Conservation (phyloP, 495 filamentous ascomycete species). For the Symbiotaphrina buchneri region DNA sequence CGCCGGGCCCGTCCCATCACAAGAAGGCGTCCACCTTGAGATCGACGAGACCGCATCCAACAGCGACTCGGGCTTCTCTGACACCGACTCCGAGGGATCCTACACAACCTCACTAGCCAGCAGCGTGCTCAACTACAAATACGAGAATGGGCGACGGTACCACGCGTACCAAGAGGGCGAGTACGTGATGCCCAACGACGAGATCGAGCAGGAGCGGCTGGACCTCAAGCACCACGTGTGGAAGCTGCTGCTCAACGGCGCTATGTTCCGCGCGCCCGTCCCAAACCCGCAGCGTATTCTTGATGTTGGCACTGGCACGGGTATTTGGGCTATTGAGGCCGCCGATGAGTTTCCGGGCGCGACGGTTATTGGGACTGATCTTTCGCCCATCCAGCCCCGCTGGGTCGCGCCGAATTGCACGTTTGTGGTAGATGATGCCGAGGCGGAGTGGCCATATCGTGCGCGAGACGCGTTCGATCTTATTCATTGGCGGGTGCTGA, state of each 20-base stretch:
- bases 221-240: constrained; percentile 27
- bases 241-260: constrained; percentile 26
- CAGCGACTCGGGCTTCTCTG: no score
- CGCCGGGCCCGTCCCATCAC: no score
- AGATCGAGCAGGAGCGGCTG: constrained; percentile 16
- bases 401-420: constrained; percentile 15
- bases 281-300: constrained; percentile 31
- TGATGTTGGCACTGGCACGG: constrained; percentile 43
- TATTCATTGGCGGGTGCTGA: constrained; percentile 12
- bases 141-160: constrained; percentile 7
- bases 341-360: constrained; percentile 2
- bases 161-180: constrained; percentile 5
- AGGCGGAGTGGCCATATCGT: constrained; percentile 12
- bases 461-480: constrained; percentile 11
- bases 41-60: no score
- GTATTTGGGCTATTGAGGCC: constrained; percentile 9
- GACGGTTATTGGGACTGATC: constrained; percentile 6
- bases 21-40: no score
- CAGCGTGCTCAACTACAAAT: constrained; percentile 17
- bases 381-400: constrained; percentile 7
- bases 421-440: constrained; percentile 12
- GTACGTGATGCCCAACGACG: constrained; percentile 15
- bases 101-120: constrained; percentile 19
- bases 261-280: constrained; percentile 34
- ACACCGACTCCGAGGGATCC: constrained; percentile 8